Conservation (phyloP, 192 early-diverging fungal genomes). For the Glomus cerebriforme region DNA sequence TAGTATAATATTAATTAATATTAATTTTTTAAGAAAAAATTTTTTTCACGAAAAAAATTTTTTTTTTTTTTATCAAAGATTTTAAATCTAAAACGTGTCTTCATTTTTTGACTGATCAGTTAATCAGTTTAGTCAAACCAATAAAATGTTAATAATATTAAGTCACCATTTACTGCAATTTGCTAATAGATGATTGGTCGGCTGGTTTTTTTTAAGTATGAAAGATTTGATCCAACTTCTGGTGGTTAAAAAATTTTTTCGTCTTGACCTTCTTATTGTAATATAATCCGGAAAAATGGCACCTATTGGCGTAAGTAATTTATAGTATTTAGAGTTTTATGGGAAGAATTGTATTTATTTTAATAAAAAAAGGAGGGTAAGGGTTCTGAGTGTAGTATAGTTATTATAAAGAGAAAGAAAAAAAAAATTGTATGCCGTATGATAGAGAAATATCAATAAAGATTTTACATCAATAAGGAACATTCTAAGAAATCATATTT, state of each 20-base stretch:
- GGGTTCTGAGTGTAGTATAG: too few relatives aligned
- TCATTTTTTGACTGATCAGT: too few relatives aligned
- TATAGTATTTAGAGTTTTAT: neutral
- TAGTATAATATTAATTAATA: neutral
- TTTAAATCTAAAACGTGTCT: too few relatives aligned
- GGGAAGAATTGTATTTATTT: too few relatives aligned
- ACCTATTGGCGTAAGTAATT: neutral
- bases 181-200: neutral
- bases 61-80: too few relatives aligned
- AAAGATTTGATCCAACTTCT: neutral
- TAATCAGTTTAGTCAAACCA: too few relatives aligned
- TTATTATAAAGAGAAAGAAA: too few relatives aligned
- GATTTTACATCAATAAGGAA: neutral
- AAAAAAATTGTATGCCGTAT: neutral
- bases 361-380: too few relatives aligned
- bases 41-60: neutral
- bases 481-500: neutral
- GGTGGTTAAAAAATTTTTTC: neutral
- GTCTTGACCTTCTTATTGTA: neutral
- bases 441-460: neutral
- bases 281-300: neutral
- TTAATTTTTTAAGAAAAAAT: slow-evolving; percentile 1
- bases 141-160: too few relatives aligned
- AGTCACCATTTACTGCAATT: too few relatives aligned
- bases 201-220: neutral